These are phyloP conservation scores for Pythium brachiatum DNA, from an alignment of 352 stramenopile species.

Conservation along the genomic window DNA sequence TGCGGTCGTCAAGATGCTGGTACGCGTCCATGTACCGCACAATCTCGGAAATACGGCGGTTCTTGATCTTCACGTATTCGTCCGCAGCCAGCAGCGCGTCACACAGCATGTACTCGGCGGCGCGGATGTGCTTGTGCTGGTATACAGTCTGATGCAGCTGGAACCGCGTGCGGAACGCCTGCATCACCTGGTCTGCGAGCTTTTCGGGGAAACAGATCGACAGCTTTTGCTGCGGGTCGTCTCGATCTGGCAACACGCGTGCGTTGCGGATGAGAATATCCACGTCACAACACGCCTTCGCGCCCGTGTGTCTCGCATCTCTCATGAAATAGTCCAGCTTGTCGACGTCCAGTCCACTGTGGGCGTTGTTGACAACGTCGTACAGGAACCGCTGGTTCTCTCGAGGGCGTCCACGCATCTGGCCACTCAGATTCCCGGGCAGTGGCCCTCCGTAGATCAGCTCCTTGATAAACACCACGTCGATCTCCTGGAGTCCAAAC, in stretches of 20 bases:
- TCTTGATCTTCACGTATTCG: constrained; percentile 57
- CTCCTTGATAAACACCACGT: constrained; percentile 79
- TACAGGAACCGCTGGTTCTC: constrained; percentile 73
- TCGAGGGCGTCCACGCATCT: constrained; percentile 39
- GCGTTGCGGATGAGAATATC: constrained; percentile 74
- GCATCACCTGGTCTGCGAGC: constrained; percentile 80
- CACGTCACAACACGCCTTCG: constrained; percentile 71
- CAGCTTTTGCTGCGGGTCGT: constrained; percentile 39
- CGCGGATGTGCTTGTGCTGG: constrained; percentile 77
- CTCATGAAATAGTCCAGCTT: constrained; percentile 91
- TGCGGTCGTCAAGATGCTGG: constrained; percentile 78
- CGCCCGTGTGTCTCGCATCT: constrained; percentile 74
- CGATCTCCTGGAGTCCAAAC: constrained; percentile 46
- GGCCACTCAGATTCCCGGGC: constrained; percentile 21
- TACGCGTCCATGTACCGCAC: constrained; percentile 67
- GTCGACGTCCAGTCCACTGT: constrained; percentile 86
- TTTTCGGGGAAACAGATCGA: constrained; percentile 89
- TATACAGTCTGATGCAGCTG: constrained; percentile 88
- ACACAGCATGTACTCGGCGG: constrained; percentile 89
- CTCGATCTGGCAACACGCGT: constrained; percentile 59
- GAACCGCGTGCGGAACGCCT: constrained; percentile 85
- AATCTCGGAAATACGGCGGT: constrained; percentile 63
- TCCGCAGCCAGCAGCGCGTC: constrained; percentile 76
- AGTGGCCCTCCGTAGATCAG: constrained; percentile 69
- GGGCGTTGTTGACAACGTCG: constrained; percentile 88